phyloP scores from a whole-genome alignment of 768 basidiomycete genomes.

The Russula emetica region DNA sequence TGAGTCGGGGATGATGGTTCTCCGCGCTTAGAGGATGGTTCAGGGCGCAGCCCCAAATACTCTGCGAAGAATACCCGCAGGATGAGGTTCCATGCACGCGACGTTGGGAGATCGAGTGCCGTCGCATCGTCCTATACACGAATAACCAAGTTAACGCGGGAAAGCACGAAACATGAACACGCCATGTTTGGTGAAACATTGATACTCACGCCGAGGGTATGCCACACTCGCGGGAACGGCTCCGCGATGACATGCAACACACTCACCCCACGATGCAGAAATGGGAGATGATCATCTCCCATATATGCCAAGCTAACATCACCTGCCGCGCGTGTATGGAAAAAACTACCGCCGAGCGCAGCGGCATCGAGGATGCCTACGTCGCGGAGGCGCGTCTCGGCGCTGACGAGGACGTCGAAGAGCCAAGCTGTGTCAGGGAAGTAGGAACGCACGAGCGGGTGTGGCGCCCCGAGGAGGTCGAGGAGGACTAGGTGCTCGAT shows the following conservation, averaged over 20 bases:
- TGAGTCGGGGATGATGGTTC: constrained; percentile 8
- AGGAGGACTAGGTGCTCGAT: constrained; percentile 92
- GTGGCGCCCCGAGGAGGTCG: constrained; percentile 79
- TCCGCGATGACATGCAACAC: constrained; percentile 85
- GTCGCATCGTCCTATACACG: constrained; percentile 76
- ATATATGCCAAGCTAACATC: constrained; percentile 53
- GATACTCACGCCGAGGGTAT: constrained; percentile 59
- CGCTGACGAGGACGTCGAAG: constrained; percentile 68
- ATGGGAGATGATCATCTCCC: constrained; percentile 93
- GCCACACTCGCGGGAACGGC: constrained; percentile 91
- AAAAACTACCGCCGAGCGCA: constrained; percentile 54
- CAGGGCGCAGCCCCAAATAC: constrained; percentile 70
- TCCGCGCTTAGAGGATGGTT: constrained; percentile 24
- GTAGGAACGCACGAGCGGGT: constrained; percentile 74
- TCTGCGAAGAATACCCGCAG: constrained; percentile 85
- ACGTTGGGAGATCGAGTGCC: constrained; percentile 77
- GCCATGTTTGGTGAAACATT: background rate
- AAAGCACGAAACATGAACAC: constrained; percentile 5
- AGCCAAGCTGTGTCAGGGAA: constrained; percentile 91
- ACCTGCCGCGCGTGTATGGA: constrained; percentile 45
- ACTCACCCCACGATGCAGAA: constrained; percentile 76
- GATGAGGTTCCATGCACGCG: constrained; percentile 87
- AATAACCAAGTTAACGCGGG: background rate
- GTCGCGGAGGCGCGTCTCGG: constrained; percentile 69
- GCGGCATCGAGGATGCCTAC: constrained; percentile 51